Conservation (phyloP, 768 basidiomycete species). For the Strobilomyces echinocephalus region DNA sequence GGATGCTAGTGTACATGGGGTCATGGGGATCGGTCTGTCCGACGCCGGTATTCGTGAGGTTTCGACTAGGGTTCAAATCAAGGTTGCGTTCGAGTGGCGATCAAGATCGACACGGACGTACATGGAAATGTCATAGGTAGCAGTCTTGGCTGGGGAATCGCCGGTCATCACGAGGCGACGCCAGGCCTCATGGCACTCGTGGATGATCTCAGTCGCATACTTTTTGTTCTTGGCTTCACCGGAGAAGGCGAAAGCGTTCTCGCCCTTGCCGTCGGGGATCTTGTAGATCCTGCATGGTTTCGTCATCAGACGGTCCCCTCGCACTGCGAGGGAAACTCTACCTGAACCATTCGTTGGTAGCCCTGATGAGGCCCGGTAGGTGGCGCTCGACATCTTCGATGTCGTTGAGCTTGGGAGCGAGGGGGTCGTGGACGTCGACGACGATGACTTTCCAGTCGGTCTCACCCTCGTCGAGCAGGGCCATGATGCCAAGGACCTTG, state of each 20-base stretch:
- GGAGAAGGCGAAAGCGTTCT: conserved; percentile 98
- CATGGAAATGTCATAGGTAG: conserved; percentile 79
- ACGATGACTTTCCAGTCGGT: conserved; percentile 99
- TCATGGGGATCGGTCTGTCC: conserved; percentile 63
- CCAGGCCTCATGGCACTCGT: conserved; percentile 45
- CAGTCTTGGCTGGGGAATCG: conserved; percentile 68
- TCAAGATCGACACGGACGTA: conserved; percentile 36
- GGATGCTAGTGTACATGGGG: conserved; percentile 58
- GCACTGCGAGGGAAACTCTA: conserved; percentile 24
- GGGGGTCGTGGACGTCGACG: conserved; percentile 92
- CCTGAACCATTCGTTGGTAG: conserved; percentile 99
- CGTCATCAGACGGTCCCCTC: background rate
- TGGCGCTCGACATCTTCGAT: conserved; percentile 99
- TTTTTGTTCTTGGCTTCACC: conserved; percentile 99
- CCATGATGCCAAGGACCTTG: conserved; percentile 99
- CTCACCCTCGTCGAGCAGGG: conserved; percentile 97
- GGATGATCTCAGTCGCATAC: conserved; percentile 98
- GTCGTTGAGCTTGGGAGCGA: conserved; percentile 95
- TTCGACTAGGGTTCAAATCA: conserved; percentile 50
- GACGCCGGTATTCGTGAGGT: conserved; percentile 69
- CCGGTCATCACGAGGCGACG: conserved; percentile 66
- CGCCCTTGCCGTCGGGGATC: conserved; percentile 92
- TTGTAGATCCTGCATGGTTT: conserved; percentile 73
- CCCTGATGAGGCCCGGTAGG: conserved; percentile 92
- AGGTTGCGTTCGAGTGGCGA: background rate